phyloP scores from a whole-genome alignment of 345 rosid genomes.

The Lepidium sativum region DNA sequence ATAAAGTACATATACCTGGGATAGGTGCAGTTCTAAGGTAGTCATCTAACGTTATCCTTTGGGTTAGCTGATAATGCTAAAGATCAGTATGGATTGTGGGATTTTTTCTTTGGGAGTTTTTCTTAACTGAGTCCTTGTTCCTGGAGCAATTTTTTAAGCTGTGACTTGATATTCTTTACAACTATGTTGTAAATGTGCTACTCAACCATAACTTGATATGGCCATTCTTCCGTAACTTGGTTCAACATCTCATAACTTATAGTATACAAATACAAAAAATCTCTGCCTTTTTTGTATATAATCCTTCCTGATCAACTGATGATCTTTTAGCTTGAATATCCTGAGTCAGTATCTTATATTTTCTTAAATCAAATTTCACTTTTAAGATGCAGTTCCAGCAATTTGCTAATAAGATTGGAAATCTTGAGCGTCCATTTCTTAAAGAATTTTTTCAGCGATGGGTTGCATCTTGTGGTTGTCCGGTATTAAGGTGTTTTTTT shows the following conservation, averaged over 20 bases:
- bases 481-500: constrained; percentile 63
- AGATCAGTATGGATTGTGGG: not conserved
- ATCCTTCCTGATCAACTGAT: too few species aligned
- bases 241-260: constrained; percentile 13
- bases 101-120: constrained; percentile 6
- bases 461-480: constrained; percentile 88
- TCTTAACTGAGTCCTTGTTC: not conserved
- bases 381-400: constrained; percentile 72
- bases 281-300: too few species aligned
- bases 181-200: not conserved
- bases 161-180: constrained; percentile 8
- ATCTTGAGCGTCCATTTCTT: constrained; percentile 92
- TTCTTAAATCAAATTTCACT: not conserved
- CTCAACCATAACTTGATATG: not conserved
- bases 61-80: constrained; percentile 1
- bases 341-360: not conserved
- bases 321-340: constrained; percentile 2
- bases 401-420: constrained; percentile 85
- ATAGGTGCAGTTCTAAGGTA: not conserved
- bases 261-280: not conserved
- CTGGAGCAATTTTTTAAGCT: not conserved
- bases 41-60: not conserved
- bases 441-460: constrained; percentile 93
- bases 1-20: not conserved
- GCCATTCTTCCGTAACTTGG: not conserved